Percentiles rank a stretch among this genome's conserved stretches.
These are phyloP conservation scores for Acrodontium crateriforme DNA, from an alignment of 2,329 filamentous ascomycete species.

Conservation along the genomic window DNA sequence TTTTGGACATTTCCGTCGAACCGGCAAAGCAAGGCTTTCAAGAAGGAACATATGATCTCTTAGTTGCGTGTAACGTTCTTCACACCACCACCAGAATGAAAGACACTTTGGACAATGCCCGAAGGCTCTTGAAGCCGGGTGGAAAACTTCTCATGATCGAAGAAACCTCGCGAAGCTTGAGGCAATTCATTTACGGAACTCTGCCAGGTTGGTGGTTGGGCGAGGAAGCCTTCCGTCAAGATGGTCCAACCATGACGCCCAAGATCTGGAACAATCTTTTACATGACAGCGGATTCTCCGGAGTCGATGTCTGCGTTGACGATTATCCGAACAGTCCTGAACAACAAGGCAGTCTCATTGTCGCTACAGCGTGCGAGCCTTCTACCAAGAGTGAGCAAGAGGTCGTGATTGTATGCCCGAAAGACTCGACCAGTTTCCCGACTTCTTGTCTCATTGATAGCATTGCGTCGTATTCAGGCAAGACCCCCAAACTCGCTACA, in stretches of 20 bases:
- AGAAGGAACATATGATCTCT: constrained; percentile 14
- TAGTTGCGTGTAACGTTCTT: constrained; percentile 13
- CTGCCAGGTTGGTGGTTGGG: constrained; percentile 9
- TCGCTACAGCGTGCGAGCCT: not conserved
- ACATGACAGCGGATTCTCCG: constrained; percentile 4
- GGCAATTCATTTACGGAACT: constrained; percentile 3
- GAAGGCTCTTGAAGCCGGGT: constrained; percentile 13
- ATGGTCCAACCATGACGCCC: constrained; percentile 3
- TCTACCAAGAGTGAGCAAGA: not conserved
- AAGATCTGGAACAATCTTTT: constrained; percentile 3
- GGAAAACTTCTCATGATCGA: constrained; percentile 6
- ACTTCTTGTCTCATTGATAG: not conserved
- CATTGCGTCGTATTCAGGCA: not conserved
- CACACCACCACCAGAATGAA: constrained; percentile 10
- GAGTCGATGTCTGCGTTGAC: constrained; percentile 3
- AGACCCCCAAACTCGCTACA: too few species aligned
- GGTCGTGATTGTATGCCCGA: not conserved
- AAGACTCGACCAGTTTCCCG: not conserved
- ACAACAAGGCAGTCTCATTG: not conserved
- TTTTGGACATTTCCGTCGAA: constrained; percentile 19
- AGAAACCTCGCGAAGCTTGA: not conserved
- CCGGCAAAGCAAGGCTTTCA: constrained; percentile 22
- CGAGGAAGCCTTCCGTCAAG: constrained; percentile 4
- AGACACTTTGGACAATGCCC: constrained; percentile 9
- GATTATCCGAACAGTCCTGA: constrained; percentile 1